Base-by-base conservation (phyloP, 2,329 filamentous ascomycete genomes). In the Aspergillus sp. region DNA sequence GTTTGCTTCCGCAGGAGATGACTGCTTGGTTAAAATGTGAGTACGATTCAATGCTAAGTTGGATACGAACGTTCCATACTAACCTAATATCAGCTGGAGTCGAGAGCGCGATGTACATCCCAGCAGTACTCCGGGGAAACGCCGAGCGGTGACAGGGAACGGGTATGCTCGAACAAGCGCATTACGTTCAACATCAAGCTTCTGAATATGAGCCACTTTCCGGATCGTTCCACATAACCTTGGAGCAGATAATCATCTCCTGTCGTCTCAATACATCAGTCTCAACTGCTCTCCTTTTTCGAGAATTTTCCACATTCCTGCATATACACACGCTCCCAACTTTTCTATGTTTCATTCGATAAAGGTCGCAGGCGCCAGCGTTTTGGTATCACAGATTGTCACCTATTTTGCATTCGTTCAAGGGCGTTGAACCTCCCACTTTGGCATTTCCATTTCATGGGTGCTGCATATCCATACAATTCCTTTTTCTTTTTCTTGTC, bases 1-100 rank as follows among this genome's bases (percentile, higher is more conserved):
- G 79, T 91, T 97, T 75, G 95, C 92, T 15, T 93, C 92, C 12
- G 93, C 90, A 58, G 93, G 93, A 17, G 95, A 99, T 72, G 95
- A 98, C 69, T 82, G 83, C 54, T 87, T 84, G 70, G 88, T 98
- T 62, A 88, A 89, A 76, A 92, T 99, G 89, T 97, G 80, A 80
- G 90, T 52, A 21, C 59, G 19, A 19, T 12, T 21, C 17, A 47
- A 12, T 31, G 23, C 7, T 53, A n/a, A 17, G 24, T 37, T 24
- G 50, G 24, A 15, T 15, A 23, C 19, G 35, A 3, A 27, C 44
- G 27, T n/a, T 19, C 21, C 35, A 43, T 43, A 53, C 61, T 62
- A 39, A 63, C 37, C 47, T 37, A 31, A 19, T 17, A 44, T 2
- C 53, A 75, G 73, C 58, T 76, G 73, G 75, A 72, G 71, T 35